Percentiles rank a stretch among this genome's conserved stretches.
phyloP scores from a whole-genome alignment of 192 early-diverging fungal species.

The Backusella macrospora region DNA sequence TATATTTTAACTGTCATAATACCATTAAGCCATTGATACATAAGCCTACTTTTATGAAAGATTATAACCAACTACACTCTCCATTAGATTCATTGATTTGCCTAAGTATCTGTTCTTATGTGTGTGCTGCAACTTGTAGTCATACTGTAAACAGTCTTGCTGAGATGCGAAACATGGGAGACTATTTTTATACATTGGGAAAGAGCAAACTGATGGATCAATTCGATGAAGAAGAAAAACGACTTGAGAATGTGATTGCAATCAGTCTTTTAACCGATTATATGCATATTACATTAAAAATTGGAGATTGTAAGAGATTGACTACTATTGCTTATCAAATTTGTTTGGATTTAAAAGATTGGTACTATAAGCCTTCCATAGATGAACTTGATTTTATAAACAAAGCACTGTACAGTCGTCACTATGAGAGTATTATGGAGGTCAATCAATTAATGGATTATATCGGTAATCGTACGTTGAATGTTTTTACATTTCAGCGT shows the following conservation, averaged over 20 bases:
- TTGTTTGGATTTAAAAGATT: neutral
- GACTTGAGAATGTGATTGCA: neutral
- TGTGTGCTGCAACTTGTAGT: neutral
- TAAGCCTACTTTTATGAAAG: neutral
- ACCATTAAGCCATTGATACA: neutral
- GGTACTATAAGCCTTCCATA: neutral
- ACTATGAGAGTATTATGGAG: neutral
- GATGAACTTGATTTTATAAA: neutral
- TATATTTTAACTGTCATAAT: neutral
- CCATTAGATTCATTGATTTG: slow-evolving; percentile 3
- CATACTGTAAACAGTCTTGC: neutral
- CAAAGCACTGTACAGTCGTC: neutral
- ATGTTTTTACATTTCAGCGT: neutral
- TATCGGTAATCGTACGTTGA: neutral
- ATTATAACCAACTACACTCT: neutral
- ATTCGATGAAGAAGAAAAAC: neutral
- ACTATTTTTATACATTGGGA: neutral
- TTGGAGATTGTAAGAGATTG: neutral
- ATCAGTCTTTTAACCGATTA: neutral
- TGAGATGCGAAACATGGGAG: neutral
- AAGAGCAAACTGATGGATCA: neutral
- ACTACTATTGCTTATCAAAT: neutral
- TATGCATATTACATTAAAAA: neutral
- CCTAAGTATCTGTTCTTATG: neutral
- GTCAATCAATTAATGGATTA: neutral